phyloP scores from a whole-genome alignment of 768 basidiomycete species.

The Hygrocybe coccinea region DNA sequence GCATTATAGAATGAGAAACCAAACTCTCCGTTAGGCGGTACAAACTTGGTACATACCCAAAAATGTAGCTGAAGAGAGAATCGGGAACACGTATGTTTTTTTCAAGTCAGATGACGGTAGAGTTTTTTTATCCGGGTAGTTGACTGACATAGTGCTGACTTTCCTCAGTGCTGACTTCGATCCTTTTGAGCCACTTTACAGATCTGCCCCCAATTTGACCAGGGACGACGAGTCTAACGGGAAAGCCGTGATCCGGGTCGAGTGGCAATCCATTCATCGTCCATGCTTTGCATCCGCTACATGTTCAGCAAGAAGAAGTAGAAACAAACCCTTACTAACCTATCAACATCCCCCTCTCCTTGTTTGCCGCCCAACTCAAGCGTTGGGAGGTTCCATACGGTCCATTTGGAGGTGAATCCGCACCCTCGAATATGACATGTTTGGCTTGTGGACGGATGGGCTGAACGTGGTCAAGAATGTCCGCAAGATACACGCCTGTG shows the following conservation, averaged over 20 bases:
- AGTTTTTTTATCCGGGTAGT: slow-evolving; percentile 1
- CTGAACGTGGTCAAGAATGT: slow-evolving; percentile 44
- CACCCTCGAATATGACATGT: slow-evolving; percentile 58
- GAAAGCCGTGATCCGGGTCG: slow-evolving; percentile 61
- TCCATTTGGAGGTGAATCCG: slow-evolving; percentile 52
- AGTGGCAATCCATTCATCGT: slow-evolving; percentile 59
- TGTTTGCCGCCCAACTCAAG: slow-evolving; percentile 42
- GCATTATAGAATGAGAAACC: slow-evolving; percentile 37
- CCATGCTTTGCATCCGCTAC: slow-evolving; percentile 42
- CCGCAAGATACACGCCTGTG: slow-evolving; percentile 55
- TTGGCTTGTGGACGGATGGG: slow-evolving; percentile 36
- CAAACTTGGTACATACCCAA: neutral
- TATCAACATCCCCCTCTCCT: slow-evolving; percentile 48
- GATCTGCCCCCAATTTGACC: slow-evolving; percentile 59
- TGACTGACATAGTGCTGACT: slow-evolving; percentile 46
- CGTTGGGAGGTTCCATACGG: slow-evolving; percentile 53
- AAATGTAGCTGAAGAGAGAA: neutral
- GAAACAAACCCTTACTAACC: slow-evolving; percentile 14
- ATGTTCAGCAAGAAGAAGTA: slow-evolving; percentile 17
- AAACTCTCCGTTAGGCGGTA: neutral
- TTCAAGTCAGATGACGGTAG: too few species aligned
- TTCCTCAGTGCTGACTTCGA: slow-evolving; percentile 48
- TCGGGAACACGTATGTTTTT: neutral
- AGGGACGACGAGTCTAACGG: slow-evolving; percentile 58
- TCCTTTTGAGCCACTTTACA: slow-evolving; percentile 56